Percentiles rank a stretch among this genome's conserved stretches.
Evolutionary conservation across 164 flowering plant species (phyloP).

Genomic region (Umbilicus rupestris): DNA sequence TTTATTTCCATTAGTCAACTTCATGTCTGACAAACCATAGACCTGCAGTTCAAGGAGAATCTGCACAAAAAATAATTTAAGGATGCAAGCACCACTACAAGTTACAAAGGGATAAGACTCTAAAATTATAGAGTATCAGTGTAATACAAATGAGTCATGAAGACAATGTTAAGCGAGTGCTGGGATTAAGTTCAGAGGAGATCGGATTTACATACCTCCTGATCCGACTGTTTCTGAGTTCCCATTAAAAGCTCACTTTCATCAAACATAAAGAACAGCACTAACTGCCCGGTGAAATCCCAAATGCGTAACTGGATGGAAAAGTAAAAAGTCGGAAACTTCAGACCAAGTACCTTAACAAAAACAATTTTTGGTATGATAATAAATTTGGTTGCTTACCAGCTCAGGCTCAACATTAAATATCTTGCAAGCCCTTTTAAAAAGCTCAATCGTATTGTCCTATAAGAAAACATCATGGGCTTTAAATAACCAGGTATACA

Average conservation of each 20-base stretch:
- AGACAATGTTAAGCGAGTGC: too few relatives aligned
- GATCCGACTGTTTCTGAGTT: conserved; percentile 37
- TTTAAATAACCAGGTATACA: not conserved
- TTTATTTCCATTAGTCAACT: conserved; percentile 49
- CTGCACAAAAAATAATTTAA: conserved; percentile 25
- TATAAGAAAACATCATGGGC: not conserved
- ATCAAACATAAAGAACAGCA: conserved; percentile 27
- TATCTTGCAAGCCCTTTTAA: conserved; percentile 87
- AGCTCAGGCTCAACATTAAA: conserved; percentile 65
- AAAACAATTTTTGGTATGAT: not conserved
- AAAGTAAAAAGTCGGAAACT: conserved; percentile 11
- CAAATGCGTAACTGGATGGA: conserved; percentile 45
- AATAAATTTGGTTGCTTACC: conserved; percentile 22
- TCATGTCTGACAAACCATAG: conserved; percentile 74
- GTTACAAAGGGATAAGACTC: not conserved
- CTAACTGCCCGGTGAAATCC: conserved; percentile 62
- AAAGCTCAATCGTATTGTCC: conserved; percentile 78
- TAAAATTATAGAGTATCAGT: too few relatives aligned
- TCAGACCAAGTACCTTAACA: too few relatives aligned
- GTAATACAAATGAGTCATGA: too few relatives aligned
- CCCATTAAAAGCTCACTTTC: conserved; percentile 26
- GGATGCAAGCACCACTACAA: not conserved
- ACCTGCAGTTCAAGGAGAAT: conserved; percentile 77
- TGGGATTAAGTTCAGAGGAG: not conserved
- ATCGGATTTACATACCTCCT: conserved; percentile 27